These are phyloP conservation scores for Nannochloris sp. DNA, from an alignment of 139 green algal genomes.

Conservation along the genomic window DNA sequence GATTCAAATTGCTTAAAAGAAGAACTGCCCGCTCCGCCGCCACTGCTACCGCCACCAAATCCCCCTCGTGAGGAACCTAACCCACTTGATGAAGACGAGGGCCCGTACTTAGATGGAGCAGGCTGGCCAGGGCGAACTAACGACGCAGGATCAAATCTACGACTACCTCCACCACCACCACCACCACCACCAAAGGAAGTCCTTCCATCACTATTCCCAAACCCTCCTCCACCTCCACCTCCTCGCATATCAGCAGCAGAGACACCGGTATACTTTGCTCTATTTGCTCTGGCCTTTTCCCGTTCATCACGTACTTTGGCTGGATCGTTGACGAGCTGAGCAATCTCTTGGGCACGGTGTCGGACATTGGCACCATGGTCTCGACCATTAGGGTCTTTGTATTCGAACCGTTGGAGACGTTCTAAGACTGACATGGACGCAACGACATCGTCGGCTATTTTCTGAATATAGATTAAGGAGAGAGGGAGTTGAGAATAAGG, in stretches of 20 bases:
- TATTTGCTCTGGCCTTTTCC: conserved; percentile 60
- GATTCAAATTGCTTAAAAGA: neutral
- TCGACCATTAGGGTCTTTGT: conserved; percentile 65
- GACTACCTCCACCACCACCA: neutral
- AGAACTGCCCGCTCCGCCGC: neutral
- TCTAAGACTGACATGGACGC: conserved; percentile 54
- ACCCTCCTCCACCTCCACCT: conserved; percentile 10
- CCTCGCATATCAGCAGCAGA: conserved; percentile 36
- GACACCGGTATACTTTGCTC: conserved; percentile 67
- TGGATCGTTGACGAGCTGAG: conserved; percentile 48
- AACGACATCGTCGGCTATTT: conserved; percentile 58
- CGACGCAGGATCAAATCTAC: neutral
- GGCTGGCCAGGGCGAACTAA: neutral
- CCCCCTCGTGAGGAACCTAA: no score
- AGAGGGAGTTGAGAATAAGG: no score
- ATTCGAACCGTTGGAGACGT: conserved; percentile 72
- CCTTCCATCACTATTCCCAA: conserved; percentile 7
- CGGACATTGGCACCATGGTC: conserved; percentile 85
- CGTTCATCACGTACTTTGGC: conserved; percentile 57
- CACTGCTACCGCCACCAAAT: no score
- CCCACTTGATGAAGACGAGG: no score
- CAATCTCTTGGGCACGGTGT: conserved; percentile 71
- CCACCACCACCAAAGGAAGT: neutral
- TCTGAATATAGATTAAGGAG: conserved; percentile 18
- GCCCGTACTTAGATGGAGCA: no score